phyloP scores from a whole-genome alignment of 2,329 filamentous ascomycete species.

The Eurotiales sp. region DNA sequence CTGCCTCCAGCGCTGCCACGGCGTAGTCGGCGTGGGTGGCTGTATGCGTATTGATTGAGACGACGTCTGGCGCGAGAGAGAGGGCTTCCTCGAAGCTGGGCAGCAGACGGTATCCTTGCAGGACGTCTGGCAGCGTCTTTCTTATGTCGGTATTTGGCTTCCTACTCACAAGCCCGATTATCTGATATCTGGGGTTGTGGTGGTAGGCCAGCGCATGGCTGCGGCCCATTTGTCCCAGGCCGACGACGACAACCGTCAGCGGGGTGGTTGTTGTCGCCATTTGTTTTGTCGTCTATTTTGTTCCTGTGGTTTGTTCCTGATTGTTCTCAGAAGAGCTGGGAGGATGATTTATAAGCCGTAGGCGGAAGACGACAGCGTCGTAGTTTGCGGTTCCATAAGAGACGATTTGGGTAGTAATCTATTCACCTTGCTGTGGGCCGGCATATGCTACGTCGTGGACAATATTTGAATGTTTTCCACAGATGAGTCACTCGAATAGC shows the following conservation, averaged over 20 bases:
- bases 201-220: slow-evolving; percentile 20
- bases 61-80: slow-evolving; percentile 16
- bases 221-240: slow-evolving; percentile 18
- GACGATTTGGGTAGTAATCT: too few species aligned
- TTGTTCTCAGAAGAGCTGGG: too few species aligned
- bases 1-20: slow-evolving; percentile 17
- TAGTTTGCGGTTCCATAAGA: too few species aligned
- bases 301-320: too few species aligned
- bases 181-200: slow-evolving; percentile 16
- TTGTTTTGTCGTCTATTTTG: too few species aligned
- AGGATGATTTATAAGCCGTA: too few species aligned
- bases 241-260: slow-evolving; percentile 15
- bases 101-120: slow-evolving; percentile 12
- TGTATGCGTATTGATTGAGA: slow-evolving; percentile 19
- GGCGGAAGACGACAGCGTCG: too few species aligned
- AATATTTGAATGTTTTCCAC: too few species aligned
- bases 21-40: slow-evolving; percentile 18
- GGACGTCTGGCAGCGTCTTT: slow-evolving; percentile 12
- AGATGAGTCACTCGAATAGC: too few species aligned
- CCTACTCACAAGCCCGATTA: slow-evolving; percentile 16
- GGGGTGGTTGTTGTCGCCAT: neutral
- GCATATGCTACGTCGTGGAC: too few species aligned
- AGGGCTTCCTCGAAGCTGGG: slow-evolving; percentile 13
- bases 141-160: too few species aligned
- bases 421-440: too few species aligned